phyloP scores from a whole-genome alignment of 2,329 filamentous ascomycete species.

The Chrysosporium queenslandicum region DNA sequence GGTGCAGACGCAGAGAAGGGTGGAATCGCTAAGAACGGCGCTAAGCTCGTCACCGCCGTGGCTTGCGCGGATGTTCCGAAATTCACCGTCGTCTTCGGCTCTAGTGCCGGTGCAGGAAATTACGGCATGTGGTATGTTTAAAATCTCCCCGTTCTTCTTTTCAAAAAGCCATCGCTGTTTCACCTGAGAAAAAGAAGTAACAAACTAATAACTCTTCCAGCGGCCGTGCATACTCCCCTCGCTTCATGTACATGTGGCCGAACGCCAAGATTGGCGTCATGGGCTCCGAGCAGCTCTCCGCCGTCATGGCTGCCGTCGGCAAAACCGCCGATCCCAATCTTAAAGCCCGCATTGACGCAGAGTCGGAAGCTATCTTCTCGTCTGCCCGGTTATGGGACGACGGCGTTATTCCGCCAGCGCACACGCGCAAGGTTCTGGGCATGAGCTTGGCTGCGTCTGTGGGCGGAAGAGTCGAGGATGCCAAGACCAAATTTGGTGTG shows the following conservation, averaged over 20 bases:
- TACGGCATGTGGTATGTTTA: conserved; percentile 81
- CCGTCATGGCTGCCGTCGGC: conserved; percentile 92
- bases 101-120: conserved; percentile 86
- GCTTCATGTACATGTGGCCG: conserved; percentile 94
- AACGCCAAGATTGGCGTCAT: conserved; percentile 95
- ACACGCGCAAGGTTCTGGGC: conserved; percentile 63
- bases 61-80: conserved; percentile 92
- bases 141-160: neutral
- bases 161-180: too few relatives aligned
- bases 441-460: conserved; percentile 62
- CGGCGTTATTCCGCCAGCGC: conserved; percentile 66
- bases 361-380: conserved; percentile 82
- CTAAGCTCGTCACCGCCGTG: conserved; percentile 91
- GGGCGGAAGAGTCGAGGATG: conserved; percentile 47
- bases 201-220: conserved; percentile 31
- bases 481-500: conserved; percentile 62
- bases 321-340: conserved; percentile 70
- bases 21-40: conserved; percentile 95
- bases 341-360: conserved; percentile 72
- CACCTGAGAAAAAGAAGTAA: neutral
- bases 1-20: conserved; percentile 83
- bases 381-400: conserved; percentile 87
- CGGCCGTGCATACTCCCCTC: conserved; percentile 80
- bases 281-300: conserved; percentile 82
- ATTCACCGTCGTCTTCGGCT: conserved; percentile 92